Base-by-base conservation (phyloP, 352 stramenopile species). In the Phytophthora foliorum region DNA sequence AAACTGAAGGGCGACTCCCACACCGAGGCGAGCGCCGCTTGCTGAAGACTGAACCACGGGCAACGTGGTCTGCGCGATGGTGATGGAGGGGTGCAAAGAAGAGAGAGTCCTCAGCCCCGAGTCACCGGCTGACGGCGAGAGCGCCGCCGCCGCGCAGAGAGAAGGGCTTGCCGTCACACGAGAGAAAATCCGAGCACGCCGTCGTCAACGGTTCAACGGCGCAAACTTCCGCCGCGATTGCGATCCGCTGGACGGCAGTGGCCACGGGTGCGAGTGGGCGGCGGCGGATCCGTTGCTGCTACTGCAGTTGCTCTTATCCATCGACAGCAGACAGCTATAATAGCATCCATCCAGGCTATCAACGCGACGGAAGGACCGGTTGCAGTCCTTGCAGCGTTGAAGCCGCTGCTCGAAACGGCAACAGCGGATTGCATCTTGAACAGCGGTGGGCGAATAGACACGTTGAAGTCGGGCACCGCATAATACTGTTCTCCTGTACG, bases 11-110 rank as follows among this genome's bases (percentile, higher is more conserved):
- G 48, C 13, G 31, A 22, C n/a, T 65, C 60, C 48, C 42, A n/a
- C 52, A 69, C 66, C 66, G 66, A 72, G 45, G 48, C 56, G 29
- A n/a, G n/a, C n/a, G n/a, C n/a, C n/a, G n/a, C n/a, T n/a, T n/a
- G n/a, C n/a, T n/a, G n/a, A 63, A 74, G 34, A 49, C 68, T 68
- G 63, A 75, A 58, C 48, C 36, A 31, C 31, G 17, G 27, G 22
- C 66, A 51, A 39, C 56, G 50, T 45, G 34, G 31, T 14, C 52
- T 36, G 39, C 24, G 32, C 55, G 57, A 51, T 69, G 53, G 58
- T 42, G 64, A 76, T 72, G 52, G 55, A 48, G 48, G 61, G 36
- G 67, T 63, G 65, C 56, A 75, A 68, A 78, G 45, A 72, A 72
- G 38, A 24, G 69, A 63, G 46, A 8, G 52, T 45, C 32, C 69